Evolutionary conservation across 2,329 filamentous ascomycete species (phyloP).

Genomic region (Aspergillus carbonarius): DNA sequence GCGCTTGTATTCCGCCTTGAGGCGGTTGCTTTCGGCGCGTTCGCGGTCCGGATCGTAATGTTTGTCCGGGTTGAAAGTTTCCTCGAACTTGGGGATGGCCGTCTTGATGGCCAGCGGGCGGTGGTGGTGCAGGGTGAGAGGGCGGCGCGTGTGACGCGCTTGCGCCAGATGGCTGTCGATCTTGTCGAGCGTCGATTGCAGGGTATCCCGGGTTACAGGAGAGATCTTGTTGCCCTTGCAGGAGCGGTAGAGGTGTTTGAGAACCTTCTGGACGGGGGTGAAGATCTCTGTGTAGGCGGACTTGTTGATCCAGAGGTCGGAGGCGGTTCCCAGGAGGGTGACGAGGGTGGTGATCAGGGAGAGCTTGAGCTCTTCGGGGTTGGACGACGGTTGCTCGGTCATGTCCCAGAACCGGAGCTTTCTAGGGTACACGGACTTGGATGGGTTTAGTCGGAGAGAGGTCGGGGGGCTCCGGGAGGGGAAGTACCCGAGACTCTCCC

Average conservation of each 20-base stretch:
- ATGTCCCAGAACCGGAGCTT: constrained; percentile 64
- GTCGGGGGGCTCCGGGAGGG: constrained; percentile 59
- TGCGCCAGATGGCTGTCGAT: constrained; percentile 52
- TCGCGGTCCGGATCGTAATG: constrained; percentile 97
- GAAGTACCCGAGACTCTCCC: constrained; percentile 55
- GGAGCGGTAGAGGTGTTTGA: constrained; percentile 61
- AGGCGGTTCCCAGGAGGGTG: constrained; percentile 65
- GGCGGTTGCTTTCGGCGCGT: constrained; percentile 77
- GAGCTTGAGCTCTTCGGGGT: constrained; percentile 51
- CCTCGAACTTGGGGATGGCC: constrained; percentile 91
- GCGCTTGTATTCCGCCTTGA: constrained; percentile 88
- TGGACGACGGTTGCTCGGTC: constrained; percentile 15
- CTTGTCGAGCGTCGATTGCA: constrained; percentile 34
- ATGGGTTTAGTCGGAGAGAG: constrained; percentile 50
- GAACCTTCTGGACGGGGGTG: constrained; percentile 58
- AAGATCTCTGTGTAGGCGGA: constrained; percentile 79
- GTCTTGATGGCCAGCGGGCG: constrained; percentile 82
- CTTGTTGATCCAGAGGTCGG: constrained; percentile 71
- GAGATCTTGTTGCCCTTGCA: constrained; percentile 57
- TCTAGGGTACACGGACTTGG: constrained; percentile 40
- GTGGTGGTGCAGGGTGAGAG: constrained; percentile 87
- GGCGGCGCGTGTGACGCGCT: constrained; percentile 67
- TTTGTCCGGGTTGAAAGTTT: constrained; percentile 87
- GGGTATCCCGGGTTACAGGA: constrained; percentile 25
- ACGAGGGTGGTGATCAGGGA: constrained; percentile 64